phyloP scores from a whole-genome alignment of 1,139 yeast genomes.

The Hyphopichia buzzinii region DNA sequence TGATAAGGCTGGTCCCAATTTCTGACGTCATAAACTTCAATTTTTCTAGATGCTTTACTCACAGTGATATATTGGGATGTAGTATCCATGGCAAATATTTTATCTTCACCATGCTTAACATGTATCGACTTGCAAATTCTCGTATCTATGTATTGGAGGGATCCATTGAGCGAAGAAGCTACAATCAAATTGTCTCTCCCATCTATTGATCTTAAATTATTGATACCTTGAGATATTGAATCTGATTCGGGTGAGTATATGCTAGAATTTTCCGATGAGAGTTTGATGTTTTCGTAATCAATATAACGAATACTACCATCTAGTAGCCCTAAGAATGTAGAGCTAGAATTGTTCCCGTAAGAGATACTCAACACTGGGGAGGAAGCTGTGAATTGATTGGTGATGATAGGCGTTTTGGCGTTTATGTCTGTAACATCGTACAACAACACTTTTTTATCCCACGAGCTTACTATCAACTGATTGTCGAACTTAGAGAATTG shows the following conservation, averaged over 20 bases:
- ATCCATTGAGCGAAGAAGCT: slow-evolving; percentile 58
- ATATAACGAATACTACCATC: slow-evolving; percentile 42
- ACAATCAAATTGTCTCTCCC: slow-evolving; percentile 30
- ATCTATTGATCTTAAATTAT: slow-evolving; percentile 23
- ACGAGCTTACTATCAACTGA: slow-evolving; percentile 38
- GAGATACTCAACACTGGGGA: slow-evolving; percentile 20
- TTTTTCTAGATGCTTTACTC: slow-evolving; percentile 52
- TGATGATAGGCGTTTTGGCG: slow-evolving; percentile 5
- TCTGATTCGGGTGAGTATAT: slow-evolving; percentile 5
- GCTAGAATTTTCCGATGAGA: slow-evolving; percentile 7
- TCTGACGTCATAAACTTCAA: slow-evolving; percentile 60
- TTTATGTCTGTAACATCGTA: slow-evolving; percentile 20
- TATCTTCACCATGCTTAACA: slow-evolving; percentile 34
- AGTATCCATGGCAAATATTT: slow-evolving; percentile 66
- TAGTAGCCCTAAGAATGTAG: slow-evolving; percentile 34
- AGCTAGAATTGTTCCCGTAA: slow-evolving; percentile 11
- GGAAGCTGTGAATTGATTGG: slow-evolving; percentile 13
- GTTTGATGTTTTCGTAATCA: slow-evolving; percentile 41
- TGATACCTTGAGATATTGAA: slow-evolving; percentile 26
- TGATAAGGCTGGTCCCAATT: slow-evolving; percentile 45
- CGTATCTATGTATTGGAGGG: slow-evolving; percentile 37
- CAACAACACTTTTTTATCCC: slow-evolving; percentile 40
- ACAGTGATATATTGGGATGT: slow-evolving; percentile 48
- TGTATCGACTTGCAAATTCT: slow-evolving; percentile 17
- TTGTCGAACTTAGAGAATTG: slow-evolving; percentile 28